Evolutionary conservation across 1,284 basidiomycete genomes (phyloP).

Genomic region (Peniophora sp.): DNA sequence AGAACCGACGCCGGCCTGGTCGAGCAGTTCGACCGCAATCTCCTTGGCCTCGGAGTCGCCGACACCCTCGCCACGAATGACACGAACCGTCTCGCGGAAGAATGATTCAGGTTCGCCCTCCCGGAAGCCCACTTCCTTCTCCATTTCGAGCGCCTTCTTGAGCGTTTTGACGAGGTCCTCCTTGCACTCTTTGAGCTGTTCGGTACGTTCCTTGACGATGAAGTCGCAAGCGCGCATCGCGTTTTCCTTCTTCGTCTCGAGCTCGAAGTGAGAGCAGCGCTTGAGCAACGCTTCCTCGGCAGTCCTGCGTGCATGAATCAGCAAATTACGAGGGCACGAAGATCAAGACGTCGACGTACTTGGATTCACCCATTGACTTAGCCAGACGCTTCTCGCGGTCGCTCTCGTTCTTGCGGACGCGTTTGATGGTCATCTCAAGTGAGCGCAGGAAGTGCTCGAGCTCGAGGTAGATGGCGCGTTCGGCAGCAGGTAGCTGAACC

Average conservation of each 20-base stretch:
- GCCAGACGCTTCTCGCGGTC: slow-evolving; percentile 87
- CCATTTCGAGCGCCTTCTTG: slow-evolving; percentile 55
- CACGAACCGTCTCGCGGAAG: slow-evolving; percentile 70
- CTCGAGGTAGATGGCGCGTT: slow-evolving; percentile 92
- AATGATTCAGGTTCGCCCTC: slow-evolving; percentile 62
- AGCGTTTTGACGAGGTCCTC: slow-evolving; percentile 65
- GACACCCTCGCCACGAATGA: slow-evolving; percentile 58
- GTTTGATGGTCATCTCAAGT: slow-evolving; percentile 81
- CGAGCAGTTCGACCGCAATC: slow-evolving; percentile 50
- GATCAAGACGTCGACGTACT: slow-evolving; percentile 35
- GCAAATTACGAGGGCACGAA: not conserved
- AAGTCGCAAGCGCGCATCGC: slow-evolving; percentile 89
- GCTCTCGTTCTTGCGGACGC: slow-evolving; percentile 80
- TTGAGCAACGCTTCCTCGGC: slow-evolving; percentile 90
- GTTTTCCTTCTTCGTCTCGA: slow-evolving; percentile 70
- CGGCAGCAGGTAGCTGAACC: slow-evolving; percentile 82
- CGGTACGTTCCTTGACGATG: slow-evolving; percentile 76
- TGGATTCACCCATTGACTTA: slow-evolving; percentile 83
- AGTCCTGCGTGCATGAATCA: slow-evolving; percentile 35
- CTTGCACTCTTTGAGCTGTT: slow-evolving; percentile 76
- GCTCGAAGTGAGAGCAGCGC: slow-evolving; percentile 89
- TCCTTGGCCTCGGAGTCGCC: slow-evolving; percentile 72
- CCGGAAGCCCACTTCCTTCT: slow-evolving; percentile 49
- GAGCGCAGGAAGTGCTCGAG: slow-evolving; percentile 91
- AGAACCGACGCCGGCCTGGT: slow-evolving; percentile 46